phyloP scores from a whole-genome alignment of 352 stramenopile species.

The Pythium angustatum region DNA sequence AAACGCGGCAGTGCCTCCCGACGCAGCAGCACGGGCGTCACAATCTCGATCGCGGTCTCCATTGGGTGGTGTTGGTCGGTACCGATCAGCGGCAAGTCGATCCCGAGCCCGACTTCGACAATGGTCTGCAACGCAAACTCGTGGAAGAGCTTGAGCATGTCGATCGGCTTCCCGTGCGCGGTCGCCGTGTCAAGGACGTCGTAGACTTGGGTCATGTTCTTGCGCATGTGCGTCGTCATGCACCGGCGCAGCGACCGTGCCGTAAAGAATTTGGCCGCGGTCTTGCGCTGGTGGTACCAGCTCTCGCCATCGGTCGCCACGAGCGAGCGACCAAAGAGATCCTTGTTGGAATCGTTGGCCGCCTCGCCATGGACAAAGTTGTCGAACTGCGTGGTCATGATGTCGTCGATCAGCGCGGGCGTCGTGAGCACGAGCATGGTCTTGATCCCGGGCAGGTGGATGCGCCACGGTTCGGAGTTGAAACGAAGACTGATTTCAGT shows the following conservation, averaged over 20 bases:
- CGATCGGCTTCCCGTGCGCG: not conserved
- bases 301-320: not conserved
- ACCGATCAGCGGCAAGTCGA: slow-evolving; percentile 41
- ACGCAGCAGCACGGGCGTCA: slow-evolving; percentile 7
- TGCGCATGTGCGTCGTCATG: not conserved
- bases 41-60: slow-evolving; percentile 33
- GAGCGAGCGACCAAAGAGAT: not conserved
- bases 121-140: slow-evolving; percentile 54
- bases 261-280: not conserved
- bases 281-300: not conserved
- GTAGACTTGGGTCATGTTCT: slow-evolving; percentile 26
- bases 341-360: not conserved
- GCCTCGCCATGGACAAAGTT: not conserved
- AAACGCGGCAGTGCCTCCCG: not conserved
- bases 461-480: slow-evolving; percentile 23
- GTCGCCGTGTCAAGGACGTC: slow-evolving; percentile 27
- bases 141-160: slow-evolving; percentile 39
- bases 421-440: slow-evolving; percentile 23
- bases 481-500: slow-evolving; percentile 12
- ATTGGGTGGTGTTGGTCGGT: slow-evolving; percentile 20
- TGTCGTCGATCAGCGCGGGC: slow-evolving; percentile 28
- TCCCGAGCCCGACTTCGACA: slow-evolving; percentile 44
- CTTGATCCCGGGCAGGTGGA: slow-evolving; percentile 17
- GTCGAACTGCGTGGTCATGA: slow-evolving; percentile 14
- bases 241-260: not conserved